These are phyloP conservation scores for Fusarium sp. DNA, from an alignment of 2,329 filamentous ascomycete genomes.

Conservation along the genomic window DNA sequence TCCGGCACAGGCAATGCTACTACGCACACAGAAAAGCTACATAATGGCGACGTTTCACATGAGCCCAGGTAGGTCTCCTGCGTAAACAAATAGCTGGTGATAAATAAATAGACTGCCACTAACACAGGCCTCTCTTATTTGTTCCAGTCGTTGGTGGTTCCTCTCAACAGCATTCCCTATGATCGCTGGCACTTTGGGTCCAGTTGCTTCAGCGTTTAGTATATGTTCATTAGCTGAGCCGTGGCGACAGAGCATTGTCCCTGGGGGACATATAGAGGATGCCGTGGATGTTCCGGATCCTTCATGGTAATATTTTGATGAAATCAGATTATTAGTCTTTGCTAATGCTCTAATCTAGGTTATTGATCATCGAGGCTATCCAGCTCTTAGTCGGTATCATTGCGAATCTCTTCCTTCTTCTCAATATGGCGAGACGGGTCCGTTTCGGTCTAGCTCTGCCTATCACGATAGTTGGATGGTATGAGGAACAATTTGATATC, in stretches of 20 bases:
- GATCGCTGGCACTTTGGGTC: conserved; percentile 3
- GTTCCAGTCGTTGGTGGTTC: not conserved
- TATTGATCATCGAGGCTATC: not conserved
- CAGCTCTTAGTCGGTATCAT: not conserved
- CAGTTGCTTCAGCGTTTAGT: conserved; percentile 3
- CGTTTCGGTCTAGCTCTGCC: not conserved
- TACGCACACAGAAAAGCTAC: not conserved
- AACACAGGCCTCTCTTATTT: not conserved
- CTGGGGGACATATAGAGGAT: not conserved
- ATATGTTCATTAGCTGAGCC: not conserved
- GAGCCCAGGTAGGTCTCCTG: not conserved
- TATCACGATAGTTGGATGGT: not conserved
- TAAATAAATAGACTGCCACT: not conserved
- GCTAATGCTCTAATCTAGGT: not conserved
- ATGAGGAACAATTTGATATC: not conserved
- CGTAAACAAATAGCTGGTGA: not conserved
- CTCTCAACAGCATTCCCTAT: not conserved
- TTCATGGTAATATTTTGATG: not conserved
- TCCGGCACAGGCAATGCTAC: not conserved
- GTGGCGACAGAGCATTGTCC: not conserved
- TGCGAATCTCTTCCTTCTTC: not conserved
- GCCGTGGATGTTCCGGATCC: not conserved
- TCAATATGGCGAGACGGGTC: not conserved
- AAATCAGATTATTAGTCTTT: too few species aligned
- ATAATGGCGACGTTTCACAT: not conserved